Evolutionary conservation across 2,329 filamentous ascomycete species (phyloP).

Genomic region (Immersiporthe knoxdaviesiana): DNA sequence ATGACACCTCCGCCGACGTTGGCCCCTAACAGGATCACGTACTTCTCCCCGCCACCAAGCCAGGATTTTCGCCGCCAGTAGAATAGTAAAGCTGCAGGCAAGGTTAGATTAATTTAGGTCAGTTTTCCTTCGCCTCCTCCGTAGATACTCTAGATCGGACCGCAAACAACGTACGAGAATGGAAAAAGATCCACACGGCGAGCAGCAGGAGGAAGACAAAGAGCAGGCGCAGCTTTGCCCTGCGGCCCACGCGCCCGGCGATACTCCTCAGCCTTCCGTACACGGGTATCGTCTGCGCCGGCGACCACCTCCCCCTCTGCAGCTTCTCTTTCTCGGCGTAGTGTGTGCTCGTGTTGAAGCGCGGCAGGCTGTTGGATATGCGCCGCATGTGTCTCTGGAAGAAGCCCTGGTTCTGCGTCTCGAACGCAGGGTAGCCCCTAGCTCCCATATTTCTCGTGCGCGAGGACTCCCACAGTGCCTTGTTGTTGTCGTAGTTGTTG

Average conservation of each 20-base stretch:
- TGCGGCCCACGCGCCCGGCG: conserved; percentile 61
- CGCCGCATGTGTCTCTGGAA: conserved; percentile 82
- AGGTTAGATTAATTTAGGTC: conserved; percentile 36
- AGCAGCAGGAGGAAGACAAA: conserved; percentile 63
- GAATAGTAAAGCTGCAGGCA: conserved; percentile 52
- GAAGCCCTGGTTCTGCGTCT: conserved; percentile 82
- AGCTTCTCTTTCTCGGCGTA: conserved; percentile 81
- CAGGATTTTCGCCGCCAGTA: conserved; percentile 72
- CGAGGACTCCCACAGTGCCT: conserved; percentile 71
- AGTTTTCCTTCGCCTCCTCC: neutral
- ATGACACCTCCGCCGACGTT: conserved; percentile 97
- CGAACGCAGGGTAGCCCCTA: conserved; percentile 73
- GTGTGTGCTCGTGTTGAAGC: conserved; percentile 61
- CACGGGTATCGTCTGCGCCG: conserved; percentile 47
- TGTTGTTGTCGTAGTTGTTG: conserved; percentile 40
- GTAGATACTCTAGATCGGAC: no score
- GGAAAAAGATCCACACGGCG: conserved; percentile 68
- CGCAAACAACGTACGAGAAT: conserved; percentile 65
- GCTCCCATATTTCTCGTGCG: conserved; percentile 76
- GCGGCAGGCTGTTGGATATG: conserved; percentile 77
- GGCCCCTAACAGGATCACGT: conserved; percentile 89
- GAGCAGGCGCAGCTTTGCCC: conserved; percentile 65
- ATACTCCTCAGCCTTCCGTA: conserved; percentile 52
- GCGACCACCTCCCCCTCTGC: conserved; percentile 60
- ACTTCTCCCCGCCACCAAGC: conserved; percentile 85